Base-by-base conservation (phyloP, 2,329 filamentous ascomycete genomes). In the Colletotrichum sublineola region DNA sequence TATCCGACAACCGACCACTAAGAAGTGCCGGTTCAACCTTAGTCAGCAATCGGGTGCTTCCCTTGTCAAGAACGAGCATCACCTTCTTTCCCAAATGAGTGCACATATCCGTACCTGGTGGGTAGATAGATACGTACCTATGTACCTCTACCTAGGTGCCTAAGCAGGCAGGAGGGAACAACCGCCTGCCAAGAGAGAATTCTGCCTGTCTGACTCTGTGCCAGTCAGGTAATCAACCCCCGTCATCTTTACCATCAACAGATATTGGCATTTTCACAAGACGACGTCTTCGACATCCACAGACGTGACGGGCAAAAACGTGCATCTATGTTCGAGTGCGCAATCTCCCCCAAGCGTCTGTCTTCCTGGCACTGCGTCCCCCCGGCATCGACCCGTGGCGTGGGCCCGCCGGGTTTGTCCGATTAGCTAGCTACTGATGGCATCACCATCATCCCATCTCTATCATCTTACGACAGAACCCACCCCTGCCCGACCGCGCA, bases 391-490 rank as follows among this genome's bases (percentile, higher is more conserved):
- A 42, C 20, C 60, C 60, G 60, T 29, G n/a, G 20, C 42, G 60
- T 29, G n/a, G 20, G 15, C 48, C 18, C 40, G 48, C 53, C 60
- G 70, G 66, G 44, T 61, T 70, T 33, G 60, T 73, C 70, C 70
- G 70, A 61, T 33, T 3, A 20, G 5, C 40, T 42, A 42, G 24
- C 40, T 18, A 42, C 33, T 15, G 58, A 48, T 70, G 65, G 61
- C 66, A 73, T 70, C 70, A 72, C 68, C 66, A 73, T 73, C 70
- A 70, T 61, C 46, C 61, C 70, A 73, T 70, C 40, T 11, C 46
- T 15, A 44, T 20, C 40, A 36, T 73, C 70, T 73, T 65, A 69
- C 70, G 70, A 63, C 70, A 73, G 65, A 64, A 61, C 42, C 70
- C 70, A 73, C 66, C 56, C 60, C 63, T 18, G 18, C 11, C 40